Evolutionary conservation across 2,329 filamentous ascomycete genomes (phyloP), one percentile per base, ranked within the genome.

Genomic region (Epichloe bromicola): DNA sequence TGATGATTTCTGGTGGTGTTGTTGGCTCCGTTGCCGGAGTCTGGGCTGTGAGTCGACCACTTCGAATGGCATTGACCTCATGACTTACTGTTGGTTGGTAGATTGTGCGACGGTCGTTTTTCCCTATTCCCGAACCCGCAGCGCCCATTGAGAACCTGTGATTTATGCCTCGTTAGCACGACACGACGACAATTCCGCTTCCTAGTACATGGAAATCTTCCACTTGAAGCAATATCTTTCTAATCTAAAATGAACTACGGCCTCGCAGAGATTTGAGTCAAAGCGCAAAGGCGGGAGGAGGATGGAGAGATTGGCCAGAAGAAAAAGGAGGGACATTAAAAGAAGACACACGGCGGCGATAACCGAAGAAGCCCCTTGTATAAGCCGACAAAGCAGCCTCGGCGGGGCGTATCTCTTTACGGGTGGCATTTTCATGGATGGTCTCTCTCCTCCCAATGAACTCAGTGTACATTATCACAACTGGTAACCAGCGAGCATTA

Each of bases 1-100:
- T 97, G 90, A 76, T 93, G 74, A 93, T 97, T 62, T 95, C 90
- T 37, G 87, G 89, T 56, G 88, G 84, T 60, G 84, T 98, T 58
- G 90, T 97, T 53, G 93, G 85, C 49, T 80, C 82, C 41, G 77
- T 93, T 56, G 94, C 93, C 51, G 89, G 86, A 57, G 78, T 74
- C 54, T 98, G 94, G 93, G 85, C 90, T 63, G 91, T 98, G 81
- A 71, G 87, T 81, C 49, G 48, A 33, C 10, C 17, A 17, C 6
- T 38, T 14, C 48, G 7, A 34, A 34, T 38, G 53, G 52, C 44
- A 50, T 56, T 14, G 45, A 55, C 17, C 30, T 41, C 12, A 38
- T 17, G 23, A 15, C n/a, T 54, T 23, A 53, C 10, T 30, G 30
- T 30, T 49, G 10, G 38, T 23, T 8, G 4, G 11, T n/a, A 70